Evolutionary conservation across 2,329 filamentous ascomycete species (phyloP).

Genomic region (Daldinia sp.): DNA sequence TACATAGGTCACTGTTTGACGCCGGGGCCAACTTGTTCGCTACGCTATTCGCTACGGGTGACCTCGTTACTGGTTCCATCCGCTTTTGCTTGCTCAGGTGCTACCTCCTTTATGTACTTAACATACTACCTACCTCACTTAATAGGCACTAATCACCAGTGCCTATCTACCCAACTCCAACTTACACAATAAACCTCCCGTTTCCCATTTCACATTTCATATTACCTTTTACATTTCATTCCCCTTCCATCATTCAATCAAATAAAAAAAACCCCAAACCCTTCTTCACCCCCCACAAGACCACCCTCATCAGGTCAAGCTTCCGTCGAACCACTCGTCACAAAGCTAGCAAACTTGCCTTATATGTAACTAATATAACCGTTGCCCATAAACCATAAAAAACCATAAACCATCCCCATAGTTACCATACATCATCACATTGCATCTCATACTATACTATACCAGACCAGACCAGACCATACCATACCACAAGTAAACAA

Average conservation of each 20-base stretch:
- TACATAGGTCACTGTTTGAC: not conserved
- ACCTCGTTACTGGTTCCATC: not conserved
- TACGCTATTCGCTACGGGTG: not conserved
- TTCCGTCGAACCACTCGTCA: not conserved
- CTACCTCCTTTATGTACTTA: too few species aligned
- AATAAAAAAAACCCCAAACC: not conserved
- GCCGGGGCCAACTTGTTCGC: slow-evolving; percentile 2
- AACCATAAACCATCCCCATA: too few species aligned
- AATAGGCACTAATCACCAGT: too few species aligned
- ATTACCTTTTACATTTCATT: not conserved
- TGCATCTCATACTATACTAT: too few species aligned
- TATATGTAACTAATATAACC: not conserved
- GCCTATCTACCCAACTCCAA: too few species aligned
- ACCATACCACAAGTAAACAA: not conserved
- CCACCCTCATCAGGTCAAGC: not conserved
- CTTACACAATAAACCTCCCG: not conserved
- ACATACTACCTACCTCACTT: not conserved
- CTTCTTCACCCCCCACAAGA: not conserved
- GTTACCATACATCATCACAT: too few species aligned
- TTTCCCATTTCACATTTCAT: not conserved
- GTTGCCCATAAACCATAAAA: too few species aligned
- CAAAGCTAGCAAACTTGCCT: not conserved
- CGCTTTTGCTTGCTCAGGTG: too few species aligned
- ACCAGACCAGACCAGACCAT: too few species aligned
- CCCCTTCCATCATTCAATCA: not conserved